These are phyloP conservation scores for Escovopsis sp. DNA, from an alignment of 2,329 filamentous ascomycete genomes.

Conservation along the genomic window DNA sequence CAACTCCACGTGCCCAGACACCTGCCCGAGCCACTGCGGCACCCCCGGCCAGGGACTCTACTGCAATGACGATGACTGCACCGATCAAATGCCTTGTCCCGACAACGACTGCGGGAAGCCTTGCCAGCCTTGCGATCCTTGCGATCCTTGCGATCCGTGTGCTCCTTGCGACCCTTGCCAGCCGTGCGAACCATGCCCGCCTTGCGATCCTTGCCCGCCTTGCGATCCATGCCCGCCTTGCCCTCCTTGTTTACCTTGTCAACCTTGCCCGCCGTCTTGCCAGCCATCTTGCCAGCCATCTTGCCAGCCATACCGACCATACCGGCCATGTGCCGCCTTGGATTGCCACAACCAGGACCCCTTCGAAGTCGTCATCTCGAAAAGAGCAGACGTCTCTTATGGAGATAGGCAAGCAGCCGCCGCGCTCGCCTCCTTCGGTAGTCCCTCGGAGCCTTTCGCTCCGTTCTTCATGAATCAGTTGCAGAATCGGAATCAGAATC, in stretches of 20 bases:
- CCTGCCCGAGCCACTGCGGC: constrained; percentile 21
- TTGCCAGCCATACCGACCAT: not conserved
- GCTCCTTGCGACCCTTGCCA: not conserved
- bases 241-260: too few relatives aligned
- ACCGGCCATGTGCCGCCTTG: too few relatives aligned
- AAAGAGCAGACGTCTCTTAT: constrained; percentile 6
- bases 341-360: too few relatives aligned
- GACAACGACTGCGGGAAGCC: constrained; percentile 22
- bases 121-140: constrained; percentile 15
- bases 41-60: constrained; percentile 18
- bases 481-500: too few relatives aligned
- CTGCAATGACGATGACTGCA: constrained; percentile 22
- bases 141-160: not conserved
- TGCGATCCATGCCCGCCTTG: constrained; percentile 10
- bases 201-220: constrained; percentile 10
- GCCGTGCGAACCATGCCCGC: not conserved
- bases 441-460: not conserved
- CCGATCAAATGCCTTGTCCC: constrained; percentile 9
- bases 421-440: constrained; percentile 18
- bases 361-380: not conserved
- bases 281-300: not conserved
- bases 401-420: constrained; percentile 15
- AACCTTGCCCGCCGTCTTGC: not conserved
- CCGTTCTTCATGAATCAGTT: too few relatives aligned
- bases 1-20: constrained; percentile 20